Evolutionary conservation across 1,139 yeast genomes (phyloP).

Genomic region (Candida dubliniensis): DNA sequence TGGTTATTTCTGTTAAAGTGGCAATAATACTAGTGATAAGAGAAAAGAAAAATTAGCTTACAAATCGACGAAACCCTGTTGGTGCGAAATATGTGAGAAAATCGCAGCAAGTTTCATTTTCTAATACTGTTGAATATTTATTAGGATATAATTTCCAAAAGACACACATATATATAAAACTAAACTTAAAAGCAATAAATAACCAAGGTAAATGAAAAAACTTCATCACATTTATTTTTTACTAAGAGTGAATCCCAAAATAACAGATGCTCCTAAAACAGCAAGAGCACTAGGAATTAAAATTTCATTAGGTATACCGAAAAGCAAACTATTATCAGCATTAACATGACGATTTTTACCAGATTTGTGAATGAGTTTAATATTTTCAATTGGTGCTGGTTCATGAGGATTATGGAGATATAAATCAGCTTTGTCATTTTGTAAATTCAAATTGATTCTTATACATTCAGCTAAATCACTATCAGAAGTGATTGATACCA

Average conservation of each 20-base stretch:
- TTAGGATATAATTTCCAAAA: too few species aligned
- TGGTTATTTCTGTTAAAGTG: too few species aligned
- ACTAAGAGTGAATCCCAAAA: constrained; percentile 52
- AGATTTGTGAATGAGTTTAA: constrained; percentile 13
- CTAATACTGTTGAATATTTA: too few species aligned
- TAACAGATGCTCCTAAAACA: constrained; percentile 59
- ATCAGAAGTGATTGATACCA: constrained; percentile 74
- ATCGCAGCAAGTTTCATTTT: too few species aligned
- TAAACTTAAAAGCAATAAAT: not conserved
- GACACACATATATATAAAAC: too few species aligned
- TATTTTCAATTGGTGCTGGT: constrained; percentile 29
- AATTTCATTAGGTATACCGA: constrained; percentile 60
- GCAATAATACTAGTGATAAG: too few species aligned
- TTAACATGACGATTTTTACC: constrained; percentile 16
- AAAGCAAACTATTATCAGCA: constrained; percentile 31
- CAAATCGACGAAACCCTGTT: too few species aligned
- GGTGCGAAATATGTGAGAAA: too few species aligned
- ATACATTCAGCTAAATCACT: constrained; percentile 75
- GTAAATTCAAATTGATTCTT: constrained; percentile 47
- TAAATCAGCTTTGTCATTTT: constrained; percentile 66
- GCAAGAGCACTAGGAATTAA: constrained; percentile 65
- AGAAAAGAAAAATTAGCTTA: too few species aligned
- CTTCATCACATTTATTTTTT: constrained; percentile 32
- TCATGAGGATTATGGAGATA: constrained; percentile 70
- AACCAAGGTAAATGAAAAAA: not conserved